Evolutionary conservation across 768 basidiomycete genomes (phyloP).

Genomic region (Lentinula detonsa): DNA sequence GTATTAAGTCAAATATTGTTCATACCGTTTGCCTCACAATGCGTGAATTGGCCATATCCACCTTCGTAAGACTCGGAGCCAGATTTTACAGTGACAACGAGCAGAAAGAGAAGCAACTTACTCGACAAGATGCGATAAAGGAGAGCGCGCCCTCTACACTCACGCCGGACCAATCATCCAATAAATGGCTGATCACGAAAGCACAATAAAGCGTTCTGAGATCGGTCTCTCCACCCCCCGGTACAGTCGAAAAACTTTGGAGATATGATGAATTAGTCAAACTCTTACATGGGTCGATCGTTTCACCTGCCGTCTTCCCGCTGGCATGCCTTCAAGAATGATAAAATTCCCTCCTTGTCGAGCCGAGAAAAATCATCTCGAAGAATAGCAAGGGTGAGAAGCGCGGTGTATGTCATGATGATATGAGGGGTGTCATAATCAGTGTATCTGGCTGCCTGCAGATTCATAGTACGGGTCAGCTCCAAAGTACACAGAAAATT

Average conservation of each 20-base stretch:
- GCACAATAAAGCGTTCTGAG: constrained; percentile 84
- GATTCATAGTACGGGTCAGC: neutral
- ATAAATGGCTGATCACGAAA: constrained; percentile 73
- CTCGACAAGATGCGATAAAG: constrained; percentile 71
- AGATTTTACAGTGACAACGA: constrained; percentile 13
- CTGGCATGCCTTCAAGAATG: constrained; percentile 70
- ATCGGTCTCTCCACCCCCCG: constrained; percentile 69
- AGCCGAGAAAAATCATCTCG: constrained; percentile 77
- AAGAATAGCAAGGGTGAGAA: constrained; percentile 78
- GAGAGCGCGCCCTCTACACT: constrained; percentile 51
- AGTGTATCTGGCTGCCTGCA: constrained; percentile 20
- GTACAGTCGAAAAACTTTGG: constrained; percentile 63
- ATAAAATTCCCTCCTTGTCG: constrained; percentile 60
- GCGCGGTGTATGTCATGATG: constrained; percentile 90
- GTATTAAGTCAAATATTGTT: neutral
- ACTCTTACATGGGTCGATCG: neutral
- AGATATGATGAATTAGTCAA: neutral
- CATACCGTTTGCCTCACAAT: constrained; percentile 80
- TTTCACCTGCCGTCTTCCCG: constrained; percentile 76
- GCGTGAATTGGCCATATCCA: constrained; percentile 80
- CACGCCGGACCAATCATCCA: constrained; percentile 75
- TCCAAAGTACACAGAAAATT: constrained; percentile 1
- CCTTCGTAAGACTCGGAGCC: constrained; percentile 78
- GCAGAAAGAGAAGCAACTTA: constrained; percentile 20
- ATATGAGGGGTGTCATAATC: constrained; percentile 72